Conservation (phyloP, 1,284 basidiomycete genomes). For the Ustilago tritici region DNA sequence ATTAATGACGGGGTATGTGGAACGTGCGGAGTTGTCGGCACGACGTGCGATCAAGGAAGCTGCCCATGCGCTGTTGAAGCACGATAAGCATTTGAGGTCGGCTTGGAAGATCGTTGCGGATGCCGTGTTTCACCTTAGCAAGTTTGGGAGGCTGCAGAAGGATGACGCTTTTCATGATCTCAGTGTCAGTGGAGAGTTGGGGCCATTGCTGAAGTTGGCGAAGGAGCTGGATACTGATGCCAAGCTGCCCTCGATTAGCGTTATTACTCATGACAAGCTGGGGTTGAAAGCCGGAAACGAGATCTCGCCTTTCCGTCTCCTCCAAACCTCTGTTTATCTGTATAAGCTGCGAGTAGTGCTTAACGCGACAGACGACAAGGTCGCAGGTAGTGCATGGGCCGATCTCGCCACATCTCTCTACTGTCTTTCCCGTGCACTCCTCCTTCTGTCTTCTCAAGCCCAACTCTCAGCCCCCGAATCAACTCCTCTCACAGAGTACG, state of each 20-base stretch:
- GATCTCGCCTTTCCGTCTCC: conserved; percentile 20
- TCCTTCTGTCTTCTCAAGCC: conserved; percentile 28
- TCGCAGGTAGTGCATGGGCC: conserved; percentile 62
- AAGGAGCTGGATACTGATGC: conserved; percentile 51
- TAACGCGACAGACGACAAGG: conserved; percentile 53
- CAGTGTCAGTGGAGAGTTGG: conserved; percentile 16
- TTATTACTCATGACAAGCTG: conserved; percentile 37
- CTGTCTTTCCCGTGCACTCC: conserved; percentile 28
- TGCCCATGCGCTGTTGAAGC: conserved; percentile 73
- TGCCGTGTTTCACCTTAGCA: conserved; percentile 74
- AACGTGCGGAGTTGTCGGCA: conserved; percentile 81
- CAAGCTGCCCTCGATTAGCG: conserved; percentile 55
- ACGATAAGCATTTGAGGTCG: conserved; percentile 68
- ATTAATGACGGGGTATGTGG: conserved; percentile 77
- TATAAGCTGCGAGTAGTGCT: conserved; percentile 64
- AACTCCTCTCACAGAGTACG: conserved; percentile 71
- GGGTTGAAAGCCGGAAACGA: neutral
- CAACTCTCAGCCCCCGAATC: conserved; percentile 71
- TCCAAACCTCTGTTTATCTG: conserved; percentile 49
- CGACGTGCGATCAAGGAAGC: conserved; percentile 75
- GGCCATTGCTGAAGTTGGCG: conserved; percentile 39
- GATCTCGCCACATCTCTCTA: conserved; percentile 63
- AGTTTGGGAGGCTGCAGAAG: conserved; percentile 31
- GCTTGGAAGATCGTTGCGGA: conserved; percentile 91
- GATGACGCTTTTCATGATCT: conserved; percentile 6